Base-by-base conservation (phyloP, 352 stramenopile genomes). In the Phytophthora sansomeana region DNA sequence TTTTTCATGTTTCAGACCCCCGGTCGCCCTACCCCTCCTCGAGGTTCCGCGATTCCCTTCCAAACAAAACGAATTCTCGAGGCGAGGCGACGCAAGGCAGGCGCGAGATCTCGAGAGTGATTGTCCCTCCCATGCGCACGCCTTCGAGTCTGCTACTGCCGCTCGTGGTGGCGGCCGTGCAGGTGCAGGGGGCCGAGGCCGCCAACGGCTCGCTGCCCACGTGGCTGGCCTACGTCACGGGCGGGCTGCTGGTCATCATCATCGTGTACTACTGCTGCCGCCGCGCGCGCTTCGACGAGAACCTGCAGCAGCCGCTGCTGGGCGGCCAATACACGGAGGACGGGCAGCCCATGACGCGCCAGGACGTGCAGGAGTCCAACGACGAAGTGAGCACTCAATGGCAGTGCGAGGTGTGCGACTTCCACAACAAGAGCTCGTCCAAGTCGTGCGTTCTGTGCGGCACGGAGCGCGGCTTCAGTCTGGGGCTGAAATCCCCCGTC, bases 261-360 rank as follows among this genome's bases (percentile, higher is more conserved):
- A 93, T 96, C 61, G 77, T 94, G 29, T 96, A 96, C 77, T 96
- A 96, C 58, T 96, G 87, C 77, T 96, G 87, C 55, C 87, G 87
- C 38, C 85, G 85, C 54, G 82, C 85, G 57, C 83, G 87, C 56
- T 96, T 96, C 58, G 87, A 96, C 52, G 87, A 96, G 68, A 94
- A 90, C 62, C 70, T 96, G 32, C 87, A 96, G 69, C 85, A 94
- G 57, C 87, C 87, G 42, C 73, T 96, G 26, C 68, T 96, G 4
- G 87, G 87, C 51, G 87, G 87, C 9, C 87, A 96, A 58, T 96
- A 94, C 80, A 96, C 80, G 57, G 87, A 96, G 60, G 87, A 96
- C 55, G 87, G 87, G 0, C 85, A 94, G 74, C 87, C 85, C 42
- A 90, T 96, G 74, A 96, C 87, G 10, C 87, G 87, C 8, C 87